phyloP scores from a whole-genome alignment of 108 stramenopile genomes.

The Skeletonema menzelii region DNA sequence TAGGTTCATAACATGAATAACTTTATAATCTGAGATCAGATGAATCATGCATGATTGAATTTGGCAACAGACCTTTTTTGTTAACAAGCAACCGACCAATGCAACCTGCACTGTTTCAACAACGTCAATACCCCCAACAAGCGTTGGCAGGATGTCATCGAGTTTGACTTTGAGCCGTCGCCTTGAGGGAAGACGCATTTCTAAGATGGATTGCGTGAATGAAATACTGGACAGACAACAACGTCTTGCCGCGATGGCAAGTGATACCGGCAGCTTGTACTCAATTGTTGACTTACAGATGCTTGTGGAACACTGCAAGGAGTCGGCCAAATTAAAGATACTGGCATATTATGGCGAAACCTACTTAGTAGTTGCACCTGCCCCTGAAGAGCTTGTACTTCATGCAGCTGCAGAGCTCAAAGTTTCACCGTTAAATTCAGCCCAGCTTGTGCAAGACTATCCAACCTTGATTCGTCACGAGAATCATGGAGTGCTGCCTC shows the following conservation, averaged over 20 bases:
- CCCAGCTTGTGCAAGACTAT: slow-evolving; percentile 20
- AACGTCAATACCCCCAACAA: too few relatives aligned
- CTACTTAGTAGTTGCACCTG: not conserved
- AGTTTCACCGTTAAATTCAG: slow-evolving; percentile 18
- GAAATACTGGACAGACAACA: slow-evolving; percentile 18
- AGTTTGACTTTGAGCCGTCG: not conserved
- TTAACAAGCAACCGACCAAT: too few relatives aligned
- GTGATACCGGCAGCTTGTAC: slow-evolving; percentile 23
- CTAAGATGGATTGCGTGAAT: slow-evolving; percentile 7
- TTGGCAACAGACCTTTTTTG: not conserved
- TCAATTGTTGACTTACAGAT: slow-evolving; percentile 22
- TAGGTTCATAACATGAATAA: not conserved
- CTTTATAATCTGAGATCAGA: not conserved
- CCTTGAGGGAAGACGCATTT: not conserved
- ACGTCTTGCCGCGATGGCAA: slow-evolving; percentile 12
- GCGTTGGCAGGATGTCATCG: not conserved
- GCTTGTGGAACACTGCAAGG: slow-evolving; percentile 16
- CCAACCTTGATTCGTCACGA: slow-evolving; percentile 7
- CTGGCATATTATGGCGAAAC: slow-evolving; percentile 10
- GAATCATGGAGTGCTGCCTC: slow-evolving; percentile 18
- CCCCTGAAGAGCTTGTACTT: slow-evolving; percentile 15
- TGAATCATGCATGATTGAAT: slow-evolving; percentile 4
- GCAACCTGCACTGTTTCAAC: too few relatives aligned
- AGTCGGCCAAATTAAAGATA: slow-evolving; percentile 13
- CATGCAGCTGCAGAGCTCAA: slow-evolving; percentile 23